Evolutionary conservation across 495 filamentous ascomycete species (phyloP).

Genomic region (Daldinia childiae): DNA sequence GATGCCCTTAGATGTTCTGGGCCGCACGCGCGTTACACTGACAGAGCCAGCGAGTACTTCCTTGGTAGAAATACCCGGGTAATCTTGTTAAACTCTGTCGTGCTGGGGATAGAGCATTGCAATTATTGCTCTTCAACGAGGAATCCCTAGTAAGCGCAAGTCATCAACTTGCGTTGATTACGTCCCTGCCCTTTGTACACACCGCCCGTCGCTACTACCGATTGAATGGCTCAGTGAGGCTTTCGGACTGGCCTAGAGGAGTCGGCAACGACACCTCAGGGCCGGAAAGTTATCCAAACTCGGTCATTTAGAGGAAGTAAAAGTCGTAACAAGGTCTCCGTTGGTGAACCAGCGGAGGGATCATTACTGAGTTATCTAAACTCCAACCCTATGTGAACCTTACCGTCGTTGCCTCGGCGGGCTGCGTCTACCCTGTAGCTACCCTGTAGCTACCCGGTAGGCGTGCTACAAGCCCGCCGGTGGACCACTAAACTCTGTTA

Average conservation of each 20-base stretch:
- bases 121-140: conserved; percentile 84
- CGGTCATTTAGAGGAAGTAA: conserved; percentile 80
- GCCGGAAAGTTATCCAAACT: conserved; percentile 78
- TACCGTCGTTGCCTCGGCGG: conserved; percentile 10
- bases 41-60: conserved; percentile 75
- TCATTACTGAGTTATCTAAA: conserved; percentile 13
- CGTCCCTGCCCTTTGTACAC: conserved; percentile 78
- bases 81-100: conserved; percentile 82
- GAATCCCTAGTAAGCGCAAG: conserved; percentile 79
- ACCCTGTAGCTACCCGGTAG: conserved; percentile 8
- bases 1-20: conserved; percentile 15
- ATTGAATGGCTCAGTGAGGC: conserved; percentile 80
- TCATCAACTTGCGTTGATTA: conserved; percentile 80
- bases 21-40: conserved; percentile 61
- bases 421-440: not conserved
- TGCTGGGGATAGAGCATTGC: conserved; percentile 81
- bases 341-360: conserved; percentile 69
- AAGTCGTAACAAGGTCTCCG: conserved; percentile 81
- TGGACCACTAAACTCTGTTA: conserved; percentile 7
- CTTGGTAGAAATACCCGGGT: conserved; percentile 76
- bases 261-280: conserved; percentile 69
- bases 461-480: not conserved
- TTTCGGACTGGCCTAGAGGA: conserved; percentile 72
- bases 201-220: conserved; percentile 73
- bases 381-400: not conserved